Base-by-base conservation (phyloP, 2,329 filamentous ascomycete genomes). In the Aspergillus eucalypticola region DNA sequence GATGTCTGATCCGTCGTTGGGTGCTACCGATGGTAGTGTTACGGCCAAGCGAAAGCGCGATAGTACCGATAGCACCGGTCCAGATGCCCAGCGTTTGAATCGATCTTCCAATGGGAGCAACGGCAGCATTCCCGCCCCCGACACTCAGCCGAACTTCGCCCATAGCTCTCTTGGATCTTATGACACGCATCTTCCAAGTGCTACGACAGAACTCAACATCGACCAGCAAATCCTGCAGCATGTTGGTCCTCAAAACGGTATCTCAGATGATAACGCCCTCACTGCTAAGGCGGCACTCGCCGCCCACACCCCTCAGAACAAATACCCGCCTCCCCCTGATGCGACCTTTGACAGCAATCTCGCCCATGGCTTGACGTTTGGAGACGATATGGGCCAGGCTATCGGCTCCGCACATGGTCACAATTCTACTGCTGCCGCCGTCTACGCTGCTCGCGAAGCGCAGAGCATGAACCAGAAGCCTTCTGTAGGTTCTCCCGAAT, bases 401-500 rank as follows among this genome's bases (percentile, higher is more conserved):
- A 75, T 71, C 76, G 67, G 70, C 41, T 64, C 69, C 19, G 65
- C 71, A 8, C 77, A 78, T 58, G 73, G 71, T 49, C 76, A 78
- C 59, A 77, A 76, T 41, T 86, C 87, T 51, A 88, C 86, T 42
- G 86, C 86, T 53, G 85, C 84, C 19, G 86, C 86, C 60, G 75
- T 76, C 44, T 81, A 84, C 56, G 81, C 83, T 58, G 79, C 81
- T 48, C 78, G 83, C 32, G 82, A 83, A 65, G 81, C 78, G 15
- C 81, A 81, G 65, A 76, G 80, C 66, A 76, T 83, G 71, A 75
- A 81, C 58, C 79, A 84, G 60, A 98, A 97, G 77, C 93, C 93
- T 7, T 86, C 89, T 6, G 95, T 98, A n/a, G 95, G 95, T 2
- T 95, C 92, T 2, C 92, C 96, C 56, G 94, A 98, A 77, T 99